Evolutionary conservation across 2,329 filamentous ascomycete genomes (phyloP).

Genomic region (Talaromyces atroroseus): DNA sequence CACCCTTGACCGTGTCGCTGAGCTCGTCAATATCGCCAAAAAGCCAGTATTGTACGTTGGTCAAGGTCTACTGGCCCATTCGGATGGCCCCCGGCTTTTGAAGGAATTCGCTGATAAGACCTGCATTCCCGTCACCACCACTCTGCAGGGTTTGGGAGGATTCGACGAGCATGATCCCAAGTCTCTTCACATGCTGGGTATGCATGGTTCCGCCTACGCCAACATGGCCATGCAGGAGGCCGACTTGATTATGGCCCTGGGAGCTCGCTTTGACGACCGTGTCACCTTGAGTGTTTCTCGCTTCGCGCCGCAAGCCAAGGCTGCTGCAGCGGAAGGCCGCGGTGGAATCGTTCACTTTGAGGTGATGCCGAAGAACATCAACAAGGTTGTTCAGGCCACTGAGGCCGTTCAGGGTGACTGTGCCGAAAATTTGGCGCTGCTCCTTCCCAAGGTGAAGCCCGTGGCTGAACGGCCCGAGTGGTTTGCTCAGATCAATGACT

Average conservation of each 20-base stretch:
- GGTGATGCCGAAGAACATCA: slow-evolving; percentile 99
- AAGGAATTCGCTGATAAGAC: slow-evolving; percentile 86
- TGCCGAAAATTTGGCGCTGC: slow-evolving; percentile 65
- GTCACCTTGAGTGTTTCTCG: slow-evolving; percentile 76
- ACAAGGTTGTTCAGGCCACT: slow-evolving; percentile 96
- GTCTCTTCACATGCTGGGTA: slow-evolving; percentile 95
- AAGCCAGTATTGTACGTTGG: slow-evolving; percentile 95
- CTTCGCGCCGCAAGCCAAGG: slow-evolving; percentile 83
- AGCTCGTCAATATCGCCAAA: slow-evolving; percentile 81
- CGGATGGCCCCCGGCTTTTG: slow-evolving; percentile 72
- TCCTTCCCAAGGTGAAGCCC: slow-evolving; percentile 66
- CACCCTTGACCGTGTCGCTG: slow-evolving; percentile 70
- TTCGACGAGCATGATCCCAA: slow-evolving; percentile 93
- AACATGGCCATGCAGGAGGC: slow-evolving; percentile 98
- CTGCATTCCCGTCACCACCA: slow-evolving; percentile 90
- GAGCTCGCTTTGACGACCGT: slow-evolving; percentile 92
- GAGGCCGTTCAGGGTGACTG: slow-evolving; percentile 95
- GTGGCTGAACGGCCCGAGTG: slow-evolving; percentile 69
- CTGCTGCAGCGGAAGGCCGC: slow-evolving; percentile 74
- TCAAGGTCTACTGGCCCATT: slow-evolving; percentile 75
- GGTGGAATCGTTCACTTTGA: slow-evolving; percentile 97
- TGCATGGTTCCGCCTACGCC: slow-evolving; percentile 95
- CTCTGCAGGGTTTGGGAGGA: slow-evolving; percentile 84
- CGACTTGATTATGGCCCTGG: slow-evolving; percentile 90
- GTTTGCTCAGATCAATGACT: slow-evolving; percentile 82